Evolutionary conservation across 2,329 filamentous ascomycete genomes (phyloP), one percentile per base, ranked within the genome.

Genomic region (Zasmidium citrigriseum): DNA sequence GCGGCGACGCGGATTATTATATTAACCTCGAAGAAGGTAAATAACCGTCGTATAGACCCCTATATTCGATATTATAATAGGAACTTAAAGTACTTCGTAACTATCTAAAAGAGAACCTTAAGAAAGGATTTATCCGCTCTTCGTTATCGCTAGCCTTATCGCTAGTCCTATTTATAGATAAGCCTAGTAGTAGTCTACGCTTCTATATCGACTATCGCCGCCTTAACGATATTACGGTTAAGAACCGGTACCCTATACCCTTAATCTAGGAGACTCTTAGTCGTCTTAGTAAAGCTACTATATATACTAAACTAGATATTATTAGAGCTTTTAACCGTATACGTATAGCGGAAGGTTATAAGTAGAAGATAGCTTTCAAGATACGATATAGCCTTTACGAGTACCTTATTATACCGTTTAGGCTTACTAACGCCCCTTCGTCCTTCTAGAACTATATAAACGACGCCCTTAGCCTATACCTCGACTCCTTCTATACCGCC

Each of bases 401-500:
- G 18, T 53, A 10, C 34, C 4, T 18, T 2, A 29, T 52, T 2
- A 38, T 52, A 29, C 49, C 29, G 3, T 38, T 52, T 12, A 22
- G 49, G n/a, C n/a, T n/a, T n/a, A n/a, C n/a, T n/a, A n/a, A n/a
- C n/a, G n/a, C n/a, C n/a, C n/a, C n/a, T n/a, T 49, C 46, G 22
- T 25, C n/a, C 3, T n/a, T 49, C 23, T 25, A 27, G 46, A 3
- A 3, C 10, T 25, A 3, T n/a, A 20, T 27, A 24, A 49, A 10
- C 46, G 27, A 34, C 27, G 3, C 22, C 21, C 49, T 72, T 46
- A 10, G 47, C 27, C 58, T 67, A 34, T 61, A 63, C 46, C 52
- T 74, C 44, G 59, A 73, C 58, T 54, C 51, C 2, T 63, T 60
- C 16, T 50, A 60, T 10, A 34, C 63, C 3, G 55, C 54, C 16